phyloP scores from a whole-genome alignment of 257 asterid species.

The Catharanthus roseus region DNA sequence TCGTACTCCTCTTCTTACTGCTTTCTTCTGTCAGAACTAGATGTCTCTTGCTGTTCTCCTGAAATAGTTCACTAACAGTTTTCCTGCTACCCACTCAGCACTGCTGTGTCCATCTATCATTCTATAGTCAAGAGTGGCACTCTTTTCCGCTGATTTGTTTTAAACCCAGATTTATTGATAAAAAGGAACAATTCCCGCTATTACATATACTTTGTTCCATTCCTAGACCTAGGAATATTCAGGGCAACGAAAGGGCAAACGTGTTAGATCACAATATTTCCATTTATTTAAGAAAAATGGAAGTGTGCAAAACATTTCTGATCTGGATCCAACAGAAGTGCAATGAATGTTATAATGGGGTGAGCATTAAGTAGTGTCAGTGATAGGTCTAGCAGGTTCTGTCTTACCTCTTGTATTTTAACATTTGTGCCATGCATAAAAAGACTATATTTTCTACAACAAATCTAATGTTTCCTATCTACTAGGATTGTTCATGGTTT shows the following conservation, averaged over 20 bases:
- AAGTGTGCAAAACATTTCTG: not conserved
- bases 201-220: no score
- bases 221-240: not conserved
- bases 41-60: not conserved
- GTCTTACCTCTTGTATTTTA: not conserved
- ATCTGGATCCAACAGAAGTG: not conserved
- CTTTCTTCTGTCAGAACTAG: not conserved
- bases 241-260: not conserved
- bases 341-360: not conserved
- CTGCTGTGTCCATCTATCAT: not conserved
- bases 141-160: not conserved
- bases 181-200: no score
- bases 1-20: not conserved
- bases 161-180: no score
- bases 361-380: not conserved
- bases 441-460: not conserved
- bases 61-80: not conserved
- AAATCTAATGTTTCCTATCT: not conserved
- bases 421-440: not conserved
- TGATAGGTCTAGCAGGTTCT: not conserved
- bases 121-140: not conserved
- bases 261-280: no score
- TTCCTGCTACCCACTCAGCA: not conserved
- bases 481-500: not conserved
- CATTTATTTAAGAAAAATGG: no score